phyloP scores from a whole-genome alignment of 2,329 filamentous ascomycete genomes.

The Trematosphaeria pertusa region DNA sequence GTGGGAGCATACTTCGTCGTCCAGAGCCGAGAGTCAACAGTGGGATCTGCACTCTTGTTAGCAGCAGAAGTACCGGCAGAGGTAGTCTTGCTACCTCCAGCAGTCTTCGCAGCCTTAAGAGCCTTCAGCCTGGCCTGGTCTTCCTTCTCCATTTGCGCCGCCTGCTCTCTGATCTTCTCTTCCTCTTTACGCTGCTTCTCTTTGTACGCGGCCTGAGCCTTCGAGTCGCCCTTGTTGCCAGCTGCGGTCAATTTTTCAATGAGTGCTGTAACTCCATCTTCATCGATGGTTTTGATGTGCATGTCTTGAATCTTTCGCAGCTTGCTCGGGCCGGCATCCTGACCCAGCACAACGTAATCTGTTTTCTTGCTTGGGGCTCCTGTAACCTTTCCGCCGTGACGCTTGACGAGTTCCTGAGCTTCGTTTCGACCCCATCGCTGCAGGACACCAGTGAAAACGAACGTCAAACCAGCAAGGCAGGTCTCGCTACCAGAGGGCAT shows the following conservation, averaged over 20 bases:
- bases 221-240: constrained; percentile 75
- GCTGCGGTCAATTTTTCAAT: constrained; percentile 82
- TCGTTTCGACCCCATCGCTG: constrained; percentile 83
- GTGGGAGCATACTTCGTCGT: constrained; percentile 95
- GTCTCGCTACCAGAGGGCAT: constrained; percentile 85
- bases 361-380: constrained; percentile 89
- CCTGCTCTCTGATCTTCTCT: constrained; percentile 79
- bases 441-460: constrained; percentile 93
- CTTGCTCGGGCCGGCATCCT: constrained; percentile 92
- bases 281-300: constrained; percentile 89
- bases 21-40: constrained; percentile 66
- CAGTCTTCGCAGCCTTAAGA: constrained; percentile 47
- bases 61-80: constrained; percentile 31
- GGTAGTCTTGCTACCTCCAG: constrained; percentile 47
- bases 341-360: constrained; percentile 88
- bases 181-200: constrained; percentile 87
- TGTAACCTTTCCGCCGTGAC: constrained; percentile 91
- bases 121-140: constrained; percentile 76
- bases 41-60: constrained; percentile 26
- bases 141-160: constrained; percentile 83
- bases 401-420: constrained; percentile 84
- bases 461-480: constrained; percentile 85
- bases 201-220: constrained; percentile 83
- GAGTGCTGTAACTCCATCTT: constrained; percentile 87
- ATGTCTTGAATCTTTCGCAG: constrained; percentile 81